phyloP scores from a whole-genome alignment of 257 asterid genomes.

The Capsicum chinense region DNA sequence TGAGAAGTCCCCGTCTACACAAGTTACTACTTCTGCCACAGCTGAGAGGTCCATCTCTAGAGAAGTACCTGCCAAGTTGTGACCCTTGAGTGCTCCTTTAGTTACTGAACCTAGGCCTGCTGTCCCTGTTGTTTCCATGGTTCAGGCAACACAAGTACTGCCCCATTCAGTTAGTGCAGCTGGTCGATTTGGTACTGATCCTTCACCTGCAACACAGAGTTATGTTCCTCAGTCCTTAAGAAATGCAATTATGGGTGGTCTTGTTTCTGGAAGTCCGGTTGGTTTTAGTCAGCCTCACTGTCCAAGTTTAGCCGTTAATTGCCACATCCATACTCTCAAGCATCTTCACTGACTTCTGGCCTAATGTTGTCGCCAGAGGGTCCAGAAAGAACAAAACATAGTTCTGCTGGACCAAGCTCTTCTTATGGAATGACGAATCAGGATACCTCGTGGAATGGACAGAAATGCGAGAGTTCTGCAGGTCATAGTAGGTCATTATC shows the following conservation, averaged over 20 bases:
- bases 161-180: constrained; percentile 78
- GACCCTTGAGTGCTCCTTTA: constrained; percentile 86
- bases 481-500: constrained; percentile 46
- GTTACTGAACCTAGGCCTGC: constrained; percentile 58
- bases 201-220: constrained; percentile 54
- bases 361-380: constrained; percentile 48
- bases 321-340: constrained; percentile 50
- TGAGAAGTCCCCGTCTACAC: constrained; percentile 35
- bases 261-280: constrained; percentile 47
- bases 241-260: constrained; percentile 67
- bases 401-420: constrained; percentile 46
- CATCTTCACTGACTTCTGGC: constrained; percentile 47
- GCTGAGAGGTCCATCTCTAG: constrained; percentile 46
- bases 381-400: constrained; percentile 58
- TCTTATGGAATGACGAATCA: constrained; percentile 62
- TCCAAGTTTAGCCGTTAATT: constrained; percentile 47
- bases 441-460: constrained; percentile 52
- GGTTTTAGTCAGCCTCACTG: constrained; percentile 58
- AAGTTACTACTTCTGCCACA: constrained; percentile 31
- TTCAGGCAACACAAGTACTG: constrained; percentile 58
- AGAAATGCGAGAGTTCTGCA: constrained; percentile 59
- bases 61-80: constrained; percentile 55
- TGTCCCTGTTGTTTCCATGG: constrained; percentile 53
- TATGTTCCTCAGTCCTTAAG: constrained; percentile 76
- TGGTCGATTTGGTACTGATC: constrained; percentile 78